Base-by-base conservation (phyloP, 1,139 yeast species). In the Eremothecium coryli region DNA sequence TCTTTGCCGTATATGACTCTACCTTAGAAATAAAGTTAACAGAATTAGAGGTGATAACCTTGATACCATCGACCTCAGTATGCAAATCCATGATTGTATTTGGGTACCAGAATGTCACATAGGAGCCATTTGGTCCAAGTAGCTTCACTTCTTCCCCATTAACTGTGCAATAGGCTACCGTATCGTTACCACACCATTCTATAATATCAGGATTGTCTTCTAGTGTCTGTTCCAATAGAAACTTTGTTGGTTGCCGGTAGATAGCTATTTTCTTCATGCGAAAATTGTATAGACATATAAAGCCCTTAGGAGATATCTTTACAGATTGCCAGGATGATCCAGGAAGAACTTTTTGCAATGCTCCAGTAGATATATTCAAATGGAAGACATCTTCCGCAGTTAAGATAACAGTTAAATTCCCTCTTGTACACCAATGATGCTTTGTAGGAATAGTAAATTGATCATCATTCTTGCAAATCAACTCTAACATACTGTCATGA, bases 111-210 rank as follows among this genome's bases (percentile, higher is more conserved):
- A 64, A 60, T 6, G 65, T 45, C 16, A 58, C 52, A 30, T 56
- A 61, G 2, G 76, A 66, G 2, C 76, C 78, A 34, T 74, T 70
- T 0, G 94, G 93, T 0, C 93, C 95, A 24, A 80, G 67, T 10
- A 88, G 55, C 40, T 71, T 70, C 16, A 85, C 50, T 38, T 81
- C 88, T 44, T 81, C 93, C 4, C 69, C 64, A 39, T 71, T 66
- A 0, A 76, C 62, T 21, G 74, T 44, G 29, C 46, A 35, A 17
- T 64, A 47, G 0, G 76, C 76, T 1, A 86, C 75, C 0, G 93
- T 85, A 60, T 85, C 95, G 46, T 79, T 76, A 0, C 90, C 85
- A 56, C 95, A 82, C 96, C 96, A 88, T 40, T 68, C 69, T 9
- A 84, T 60, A 42, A 71, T 71, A 25, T 1, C 67, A 57, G 49